Base-by-base conservation (phyloP, 2,329 filamentous ascomycete genomes). In the Lojkania enalia region DNA sequence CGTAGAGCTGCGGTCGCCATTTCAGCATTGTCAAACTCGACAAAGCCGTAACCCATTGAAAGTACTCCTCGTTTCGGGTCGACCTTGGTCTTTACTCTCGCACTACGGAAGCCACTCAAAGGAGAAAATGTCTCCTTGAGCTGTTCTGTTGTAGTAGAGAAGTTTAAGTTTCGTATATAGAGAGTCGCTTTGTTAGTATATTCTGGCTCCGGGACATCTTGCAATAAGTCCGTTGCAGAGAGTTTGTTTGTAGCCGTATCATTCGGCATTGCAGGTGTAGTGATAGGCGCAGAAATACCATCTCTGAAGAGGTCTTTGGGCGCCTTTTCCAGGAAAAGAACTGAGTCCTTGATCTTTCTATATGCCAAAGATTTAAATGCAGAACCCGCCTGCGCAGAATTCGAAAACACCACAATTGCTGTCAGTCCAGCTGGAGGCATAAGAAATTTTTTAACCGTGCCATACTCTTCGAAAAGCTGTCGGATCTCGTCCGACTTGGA, bases 11-110 rank as follows among this genome's bases (percentile, higher is more conserved):
- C 85, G 55, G 88, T 82, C 1, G 94, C 92, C 60, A 91, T 82
- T 30, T 78, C 80, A 62, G 88, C 88, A 55, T 80, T 85, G 47
- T 80, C 81, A 72, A 97, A 99, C 61, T 96, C 90, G 48, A 90
- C 82, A 69, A 99, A 99, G 33, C 91, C 94, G 40, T 95, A 99
- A 27, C 94, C 94, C 91, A 97, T 96, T 67, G 91, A 96, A 42
- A 99, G 82, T 3, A 87, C 81, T 70, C 95, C 86, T 63, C 87
- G 88, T 76, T 96, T 96, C n/a, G 90, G 82, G 65, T 99, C 90
- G 29, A 84, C 82, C 74, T 95, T 96, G 18, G 90, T 96, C 75
- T 96, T 96, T 55, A 99, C 90, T 54, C 84, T 82, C 20, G 90
- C 92, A 45, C 88, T 90, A 52, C 94, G 77, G 71, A 97, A 97